These are phyloP conservation scores for Citrus mangshanensis DNA, from an alignment of 345 rosid species.

Conservation along the genomic window DNA sequence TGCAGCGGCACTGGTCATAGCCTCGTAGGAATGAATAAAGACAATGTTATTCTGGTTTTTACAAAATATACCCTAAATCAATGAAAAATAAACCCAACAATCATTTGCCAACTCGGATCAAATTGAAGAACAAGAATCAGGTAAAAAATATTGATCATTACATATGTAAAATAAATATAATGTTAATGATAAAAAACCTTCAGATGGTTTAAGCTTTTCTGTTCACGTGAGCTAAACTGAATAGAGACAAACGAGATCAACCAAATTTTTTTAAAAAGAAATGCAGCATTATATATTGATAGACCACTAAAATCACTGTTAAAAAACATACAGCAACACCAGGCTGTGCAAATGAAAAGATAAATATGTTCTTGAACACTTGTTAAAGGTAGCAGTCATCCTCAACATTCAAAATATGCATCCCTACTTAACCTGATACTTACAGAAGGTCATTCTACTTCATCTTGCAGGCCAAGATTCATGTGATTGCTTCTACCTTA, in stretches of 20 bases:
- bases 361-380: neutral
- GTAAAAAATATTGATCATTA: no score
- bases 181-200: no score
- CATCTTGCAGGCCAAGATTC: neutral
- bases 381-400: neutral
- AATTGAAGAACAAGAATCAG: neutral
- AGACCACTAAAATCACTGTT: neutral
- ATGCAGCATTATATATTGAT: neutral
- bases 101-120: neutral
- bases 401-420: neutral
- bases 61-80: neutral
- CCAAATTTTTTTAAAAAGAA: neutral
- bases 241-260: neutral
- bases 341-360: neutral
- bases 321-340: neutral
- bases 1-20: neutral
- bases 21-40: neutral
- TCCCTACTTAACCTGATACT: neutral
- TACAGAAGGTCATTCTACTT: neutral
- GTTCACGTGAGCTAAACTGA: neutral
- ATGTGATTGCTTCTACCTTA: neutral
- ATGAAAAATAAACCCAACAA: neutral
- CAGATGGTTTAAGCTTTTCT: neutral
- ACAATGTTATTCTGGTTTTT: neutral
- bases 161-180: no score